phyloP scores from a whole-genome alignment of 1,284 basidiomycete genomes.

The Sporisorium sorghi region DNA sequence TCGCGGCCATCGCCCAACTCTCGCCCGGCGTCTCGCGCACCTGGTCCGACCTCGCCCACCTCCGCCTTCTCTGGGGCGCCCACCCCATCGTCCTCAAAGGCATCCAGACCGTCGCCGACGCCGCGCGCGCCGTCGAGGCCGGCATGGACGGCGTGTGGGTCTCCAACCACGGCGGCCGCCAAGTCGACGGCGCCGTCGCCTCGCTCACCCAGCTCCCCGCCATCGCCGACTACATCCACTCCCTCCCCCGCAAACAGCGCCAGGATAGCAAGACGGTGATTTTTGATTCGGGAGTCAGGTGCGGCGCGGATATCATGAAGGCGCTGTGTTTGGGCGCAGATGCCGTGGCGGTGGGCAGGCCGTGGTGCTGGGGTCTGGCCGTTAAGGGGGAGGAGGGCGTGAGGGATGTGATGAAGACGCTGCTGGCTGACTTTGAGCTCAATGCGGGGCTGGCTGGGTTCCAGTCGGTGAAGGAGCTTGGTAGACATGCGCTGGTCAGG shows the following conservation, averaged over 20 bases:
- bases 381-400: conserved; percentile 61
- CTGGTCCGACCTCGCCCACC: conserved; percentile 57
- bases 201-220: conserved; percentile 53
- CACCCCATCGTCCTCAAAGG: conserved; percentile 66
- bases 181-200: conserved; percentile 62
- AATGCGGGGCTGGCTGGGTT: conserved; percentile 39
- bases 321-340: conserved; percentile 64
- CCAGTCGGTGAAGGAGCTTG: conserved; percentile 24
- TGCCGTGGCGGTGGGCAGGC: conserved; percentile 62
- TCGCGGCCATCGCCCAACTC: conserved; percentile 56
- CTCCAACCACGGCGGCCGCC: conserved; percentile 66
- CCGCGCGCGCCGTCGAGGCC: conserved; percentile 54
- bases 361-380: conserved; percentile 63
- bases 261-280: conserved; percentile 55
- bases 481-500: conserved; percentile 25
- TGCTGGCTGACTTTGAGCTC: conserved; percentile 62
- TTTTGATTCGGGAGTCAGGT: conserved; percentile 62
- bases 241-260: conserved; percentile 23
- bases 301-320: conserved; percentile 63
- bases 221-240: conserved; percentile 50
- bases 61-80: conserved; percentile 59
- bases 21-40: conserved; percentile 57
- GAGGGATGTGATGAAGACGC: conserved; percentile 49
- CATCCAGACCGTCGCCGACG: conserved; percentile 58
- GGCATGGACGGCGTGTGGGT: conserved; percentile 65